A percentile compares a stretch with the other conserved stretches of the same genome.
Conservation (phyloP, 1,284 basidiomycete species). For the Leccinum cinnamomeum region DNA sequence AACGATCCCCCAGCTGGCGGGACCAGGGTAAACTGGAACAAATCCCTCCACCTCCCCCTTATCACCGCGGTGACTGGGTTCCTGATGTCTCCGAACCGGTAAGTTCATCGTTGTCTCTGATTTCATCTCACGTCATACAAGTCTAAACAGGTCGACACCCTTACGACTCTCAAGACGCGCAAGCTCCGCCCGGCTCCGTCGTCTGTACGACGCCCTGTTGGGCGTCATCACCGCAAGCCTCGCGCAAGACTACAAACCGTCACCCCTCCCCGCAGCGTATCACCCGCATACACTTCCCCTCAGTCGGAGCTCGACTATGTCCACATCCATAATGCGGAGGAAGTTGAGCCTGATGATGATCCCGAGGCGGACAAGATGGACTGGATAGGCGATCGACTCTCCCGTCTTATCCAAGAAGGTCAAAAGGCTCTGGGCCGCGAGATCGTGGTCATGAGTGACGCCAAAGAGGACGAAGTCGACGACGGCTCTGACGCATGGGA, state of each 20-base stretch:
- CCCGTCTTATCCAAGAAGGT: conserved; percentile 70
- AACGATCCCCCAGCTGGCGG: conserved; percentile 48
- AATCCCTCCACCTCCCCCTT: conserved; percentile 57
- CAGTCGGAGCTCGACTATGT: conserved; percentile 42
- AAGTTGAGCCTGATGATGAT: conserved; percentile 27
- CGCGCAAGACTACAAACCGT: conserved; percentile 28
- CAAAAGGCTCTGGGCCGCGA: conserved; percentile 68
- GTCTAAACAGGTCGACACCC: conserved; percentile 24
- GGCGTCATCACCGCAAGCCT: conserved; percentile 37
- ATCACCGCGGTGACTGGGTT: conserved; percentile 62
- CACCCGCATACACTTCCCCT: conserved; percentile 32
- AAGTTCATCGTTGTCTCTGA: conserved; percentile 3
- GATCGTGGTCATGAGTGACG: conserved; percentile 70
- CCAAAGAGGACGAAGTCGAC: conserved; percentile 68
- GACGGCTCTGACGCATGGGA: conserved; percentile 72
- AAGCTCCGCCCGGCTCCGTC: conserved; percentile 32
- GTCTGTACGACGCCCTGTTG: conserved; percentile 33
- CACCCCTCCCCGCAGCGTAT: conserved; percentile 29
- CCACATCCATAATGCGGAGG: conserved; percentile 13
- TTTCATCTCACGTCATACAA: conserved; percentile 14
- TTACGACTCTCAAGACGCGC: conserved; percentile 29
- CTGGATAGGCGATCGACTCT: conserved; percentile 68
- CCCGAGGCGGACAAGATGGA: conserved; percentile 56
- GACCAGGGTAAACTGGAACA: conserved; percentile 58
- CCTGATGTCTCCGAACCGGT: conserved; percentile 27